Base-by-base conservation (phyloP, 2,329 filamentous ascomycete genomes). In the Talaromyces sp. region DNA sequence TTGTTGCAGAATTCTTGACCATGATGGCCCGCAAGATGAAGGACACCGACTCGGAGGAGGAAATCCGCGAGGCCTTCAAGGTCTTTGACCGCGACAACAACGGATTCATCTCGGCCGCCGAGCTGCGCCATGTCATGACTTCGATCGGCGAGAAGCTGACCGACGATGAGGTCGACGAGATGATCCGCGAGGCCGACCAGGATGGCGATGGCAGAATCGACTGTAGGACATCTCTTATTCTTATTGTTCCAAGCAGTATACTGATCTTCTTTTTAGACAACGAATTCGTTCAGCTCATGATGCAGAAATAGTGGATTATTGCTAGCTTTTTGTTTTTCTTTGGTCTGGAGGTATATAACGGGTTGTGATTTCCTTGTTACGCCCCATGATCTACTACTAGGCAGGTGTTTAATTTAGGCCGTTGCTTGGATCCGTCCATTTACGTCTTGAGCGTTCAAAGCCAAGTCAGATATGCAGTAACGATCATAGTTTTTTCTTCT, bases 1-100 rank as follows among this genome's bases (percentile, higher is more conserved):
- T 58, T 56, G 58, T 53, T 43, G 51, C 72, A 93, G 90, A 94
- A 74, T 94, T 94, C 79, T 82, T 94, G 63, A 94, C 90, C 65
- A 94, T 94, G 90, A 94, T 94, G 90, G 90, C 90, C 62, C 86
- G 90, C 72, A 94, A 94, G 81, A 94, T 94, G 90, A 93, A 93
- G 83, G 90, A 93, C 71, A 94, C 90, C 68, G 90, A 94, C 74
- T 93, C 90, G 54, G 90, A 94, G 79, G 90, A 94, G 79, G 90
- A 94, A 76, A 94, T 94, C 69, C 86, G 90, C 70, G 90, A 93
- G 77, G 90, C 90, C 14, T 93, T 93, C 85, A 92, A 92, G 83
- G 89, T 90, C 58, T 94, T 94, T 70, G 90, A 94, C 74, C 90
- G 90, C 69, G 90, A 94, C 72, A 94, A 93, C 82, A 94, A 94